Conservation (phyloP, 1,284 basidiomycete genomes). For the Gomphus bonarii region DNA sequence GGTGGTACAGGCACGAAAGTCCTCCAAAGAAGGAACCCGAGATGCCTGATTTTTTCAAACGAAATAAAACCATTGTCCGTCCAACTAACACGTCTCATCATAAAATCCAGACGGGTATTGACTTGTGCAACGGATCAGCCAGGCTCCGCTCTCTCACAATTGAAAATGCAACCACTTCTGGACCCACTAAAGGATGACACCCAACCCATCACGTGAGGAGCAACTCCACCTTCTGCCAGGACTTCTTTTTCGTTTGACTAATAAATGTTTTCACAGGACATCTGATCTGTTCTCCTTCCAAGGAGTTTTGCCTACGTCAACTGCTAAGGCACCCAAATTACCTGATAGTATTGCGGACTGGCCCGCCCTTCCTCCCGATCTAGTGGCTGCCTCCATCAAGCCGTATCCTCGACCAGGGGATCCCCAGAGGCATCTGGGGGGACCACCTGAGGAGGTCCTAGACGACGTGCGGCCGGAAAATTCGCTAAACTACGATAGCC, state of each 20-base stretch:
- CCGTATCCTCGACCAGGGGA: slow-evolving; percentile 24
- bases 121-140: slow-evolving; percentile 34
- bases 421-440: slow-evolving; percentile 26
- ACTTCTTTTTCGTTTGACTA: background rate
- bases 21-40: slow-evolving; percentile 24
- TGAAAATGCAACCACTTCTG: slow-evolving; percentile 57
- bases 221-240: background rate
- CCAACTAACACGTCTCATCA: background rate
- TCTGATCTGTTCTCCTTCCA: slow-evolving; percentile 72
- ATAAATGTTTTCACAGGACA: slow-evolving; percentile 31
- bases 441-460: slow-evolving; percentile 37
- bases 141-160: slow-evolving; percentile 61
- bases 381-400: slow-evolving; percentile 47
- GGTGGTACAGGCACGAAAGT: slow-evolving; percentile 59
- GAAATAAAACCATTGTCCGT: slow-evolving; percentile 53
- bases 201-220: slow-evolving; percentile 47
- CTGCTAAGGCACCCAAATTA: slow-evolving; percentile 28
- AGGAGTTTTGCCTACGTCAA: slow-evolving; percentile 38
- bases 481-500: slow-evolving; percentile 39
- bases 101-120: background rate
- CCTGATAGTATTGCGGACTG: slow-evolving; percentile 53
- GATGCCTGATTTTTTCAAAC: slow-evolving; percentile 67
- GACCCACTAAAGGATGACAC: slow-evolving; percentile 56
- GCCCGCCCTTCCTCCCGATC: slow-evolving; percentile 52
- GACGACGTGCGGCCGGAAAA: slow-evolving; percentile 23